These are phyloP conservation scores for Aureobasidium sp. DNA, from an alignment of 2,329 filamentous ascomycete species.

Conservation along the genomic window DNA sequence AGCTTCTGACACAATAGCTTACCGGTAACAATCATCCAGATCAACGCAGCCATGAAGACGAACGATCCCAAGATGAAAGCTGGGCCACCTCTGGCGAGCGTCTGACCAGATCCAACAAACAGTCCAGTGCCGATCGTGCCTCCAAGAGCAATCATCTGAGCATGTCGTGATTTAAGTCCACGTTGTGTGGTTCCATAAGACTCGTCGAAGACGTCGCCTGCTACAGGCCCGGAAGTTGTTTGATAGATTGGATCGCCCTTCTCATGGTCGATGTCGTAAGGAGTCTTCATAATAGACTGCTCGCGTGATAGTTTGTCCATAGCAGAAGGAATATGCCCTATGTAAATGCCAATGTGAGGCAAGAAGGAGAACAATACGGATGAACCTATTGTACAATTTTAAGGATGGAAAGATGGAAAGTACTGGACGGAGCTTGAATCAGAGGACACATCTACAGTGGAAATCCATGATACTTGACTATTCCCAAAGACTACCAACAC, in stretches of 20 bases:
- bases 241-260: slow-evolving; percentile 1
- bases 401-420: background rate
- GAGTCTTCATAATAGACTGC: background rate
- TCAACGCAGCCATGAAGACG: slow-evolving; percentile 33
- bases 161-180: slow-evolving; percentile 31
- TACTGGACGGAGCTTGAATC: background rate
- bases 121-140: slow-evolving; percentile 21
- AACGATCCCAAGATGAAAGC: slow-evolving; percentile 35
- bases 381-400: background rate
- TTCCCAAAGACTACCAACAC: background rate
- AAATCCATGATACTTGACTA: background rate
- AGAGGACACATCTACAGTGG: background rate
- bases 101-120: slow-evolving; percentile 32
- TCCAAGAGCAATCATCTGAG: slow-evolving; percentile 27
- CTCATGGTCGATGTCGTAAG: background rate
- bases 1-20: background rate
- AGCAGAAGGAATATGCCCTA: background rate
- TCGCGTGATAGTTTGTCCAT: slow-evolving; percentile 1
- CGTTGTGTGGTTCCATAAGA: slow-evolving; percentile 30
- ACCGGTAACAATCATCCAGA: slow-evolving; percentile 36
- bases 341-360: background rate
- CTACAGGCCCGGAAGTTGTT: slow-evolving; percentile 10
- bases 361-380: background rate
- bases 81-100: slow-evolving; percentile 30
- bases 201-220: slow-evolving; percentile 18